These are phyloP conservation scores for Microcyclospora tardicrescens DNA, from an alignment of 2,329 filamentous ascomycete genomes.

Conservation along the genomic window DNA sequence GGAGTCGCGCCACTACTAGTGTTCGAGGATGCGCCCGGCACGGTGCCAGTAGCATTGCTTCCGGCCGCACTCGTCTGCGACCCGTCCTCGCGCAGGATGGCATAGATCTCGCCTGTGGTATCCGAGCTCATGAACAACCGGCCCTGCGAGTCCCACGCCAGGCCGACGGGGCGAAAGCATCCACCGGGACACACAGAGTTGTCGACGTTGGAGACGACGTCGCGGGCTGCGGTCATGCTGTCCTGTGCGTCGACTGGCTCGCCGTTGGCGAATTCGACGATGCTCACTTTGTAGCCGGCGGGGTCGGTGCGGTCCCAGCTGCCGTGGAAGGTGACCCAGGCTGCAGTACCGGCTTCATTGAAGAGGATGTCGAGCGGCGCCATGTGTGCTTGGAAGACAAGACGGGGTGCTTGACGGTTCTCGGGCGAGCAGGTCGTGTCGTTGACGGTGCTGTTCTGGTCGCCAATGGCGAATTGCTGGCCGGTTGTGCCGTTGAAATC, in stretches of 20 bases:
- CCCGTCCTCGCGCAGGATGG: slow-evolving; percentile 24
- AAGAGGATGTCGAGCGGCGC: slow-evolving; percentile 63
- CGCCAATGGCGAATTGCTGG: slow-evolving; percentile 37
- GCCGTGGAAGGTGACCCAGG: slow-evolving; percentile 59
- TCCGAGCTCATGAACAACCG: slow-evolving; percentile 52
- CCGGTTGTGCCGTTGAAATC: slow-evolving; percentile 33
- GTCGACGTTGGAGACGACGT: slow-evolving; percentile 45
- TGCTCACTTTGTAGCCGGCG: slow-evolving; percentile 38
- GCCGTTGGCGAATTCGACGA: slow-evolving; percentile 35
- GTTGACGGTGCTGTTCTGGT: slow-evolving; percentile 33
- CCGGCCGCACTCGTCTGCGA: slow-evolving; percentile 7
- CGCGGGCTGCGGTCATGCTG: slow-evolving; percentile 35
- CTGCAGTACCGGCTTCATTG: slow-evolving; percentile 41
- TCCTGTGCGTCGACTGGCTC: slow-evolving; percentile 30
- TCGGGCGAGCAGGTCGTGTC: slow-evolving; percentile 31
- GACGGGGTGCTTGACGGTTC: slow-evolving; percentile 30
- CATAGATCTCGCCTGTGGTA: slow-evolving; percentile 52
- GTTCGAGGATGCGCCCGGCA: slow-evolving; percentile 3
- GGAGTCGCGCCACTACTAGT: slow-evolving; percentile 1
- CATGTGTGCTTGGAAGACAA: slow-evolving; percentile 54
- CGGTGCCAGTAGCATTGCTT: slow-evolving; percentile 11
- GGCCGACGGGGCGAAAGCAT: slow-evolving; percentile 52
- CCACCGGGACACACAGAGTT: slow-evolving; percentile 38
- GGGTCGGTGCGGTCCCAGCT: slow-evolving; percentile 45
- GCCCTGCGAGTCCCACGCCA: slow-evolving; percentile 38